phyloP scores from a whole-genome alignment of 495 filamentous ascomycete genomes.

The Glonium stellatum region DNA sequence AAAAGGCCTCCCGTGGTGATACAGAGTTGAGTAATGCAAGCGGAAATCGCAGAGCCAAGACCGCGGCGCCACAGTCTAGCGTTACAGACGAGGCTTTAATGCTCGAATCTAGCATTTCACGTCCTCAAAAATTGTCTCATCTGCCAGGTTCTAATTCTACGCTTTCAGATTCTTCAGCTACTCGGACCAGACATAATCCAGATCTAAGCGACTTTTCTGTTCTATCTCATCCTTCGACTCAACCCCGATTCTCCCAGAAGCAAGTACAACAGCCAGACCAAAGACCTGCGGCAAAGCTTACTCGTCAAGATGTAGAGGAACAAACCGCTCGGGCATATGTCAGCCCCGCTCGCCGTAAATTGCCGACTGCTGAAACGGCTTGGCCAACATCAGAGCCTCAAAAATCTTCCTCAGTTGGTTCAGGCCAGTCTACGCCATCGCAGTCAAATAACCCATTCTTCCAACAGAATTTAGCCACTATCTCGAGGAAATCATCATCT shows the following conservation, averaged over 20 bases:
- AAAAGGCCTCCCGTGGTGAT: background rate
- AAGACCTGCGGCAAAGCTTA: constrained; percentile 42
- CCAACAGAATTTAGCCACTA: constrained; percentile 12
- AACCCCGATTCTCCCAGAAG: constrained; percentile 41
- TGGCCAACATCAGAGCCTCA: constrained; percentile 5
- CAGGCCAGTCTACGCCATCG: constrained; percentile 17
- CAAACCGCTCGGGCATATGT: constrained; percentile 80
- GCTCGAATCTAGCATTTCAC: constrained; percentile 56
- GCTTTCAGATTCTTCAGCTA: background rate
- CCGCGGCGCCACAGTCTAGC: constrained; percentile 4
- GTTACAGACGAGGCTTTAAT: constrained; percentile 87
- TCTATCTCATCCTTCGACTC: constrained; percentile 37
- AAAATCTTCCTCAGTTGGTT: constrained; percentile 25
- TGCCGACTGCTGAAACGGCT: constrained; percentile 33
- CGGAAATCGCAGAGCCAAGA: background rate
- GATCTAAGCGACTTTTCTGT: background rate
- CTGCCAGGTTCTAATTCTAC: constrained; percentile 1
- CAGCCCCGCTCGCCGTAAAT: constrained; percentile 77
- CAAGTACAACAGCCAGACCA: constrained; percentile 41
- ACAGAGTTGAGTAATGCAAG: background rate
- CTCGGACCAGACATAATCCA: constrained; percentile 1
- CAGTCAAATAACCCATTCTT: constrained; percentile 27
- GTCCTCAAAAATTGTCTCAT: constrained; percentile 10
- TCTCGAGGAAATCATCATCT: constrained; percentile 16
- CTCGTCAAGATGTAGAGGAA: constrained; percentile 68